These are phyloP conservation scores for Rhizophlyctis rosea DNA, from an alignment of 192 early-diverging fungal genomes.

Conservation along the genomic window DNA sequence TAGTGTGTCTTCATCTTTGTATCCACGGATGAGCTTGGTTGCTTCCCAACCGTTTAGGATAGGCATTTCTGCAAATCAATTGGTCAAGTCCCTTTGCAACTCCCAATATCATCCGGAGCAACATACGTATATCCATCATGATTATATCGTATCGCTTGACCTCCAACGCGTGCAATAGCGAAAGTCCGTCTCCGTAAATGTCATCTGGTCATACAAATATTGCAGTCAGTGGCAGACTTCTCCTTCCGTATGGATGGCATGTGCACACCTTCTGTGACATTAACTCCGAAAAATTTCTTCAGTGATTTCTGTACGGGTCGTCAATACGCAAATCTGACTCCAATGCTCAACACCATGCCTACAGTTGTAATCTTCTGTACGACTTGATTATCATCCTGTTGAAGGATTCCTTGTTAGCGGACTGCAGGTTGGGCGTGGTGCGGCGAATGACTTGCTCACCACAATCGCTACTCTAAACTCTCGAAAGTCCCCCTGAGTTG, in stretches of 20 bases:
- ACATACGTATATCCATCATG: conserved; percentile 23
- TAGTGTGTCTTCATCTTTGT: neutral
- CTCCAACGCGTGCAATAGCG: conserved; percentile 18
- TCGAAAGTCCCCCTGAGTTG: neutral
- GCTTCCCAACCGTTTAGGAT: conserved; percentile 7
- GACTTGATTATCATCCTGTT: conserved; percentile 15
- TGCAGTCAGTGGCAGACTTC: no score
- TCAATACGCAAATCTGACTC: no score
- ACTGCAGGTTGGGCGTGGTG: no score
- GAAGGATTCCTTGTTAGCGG: no score
- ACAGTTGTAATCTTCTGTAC: conserved; percentile 13
- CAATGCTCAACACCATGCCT: no score
- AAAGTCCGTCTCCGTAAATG: conserved; percentile 20
- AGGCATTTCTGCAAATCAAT: conserved; percentile 8
- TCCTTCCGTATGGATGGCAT: no score
- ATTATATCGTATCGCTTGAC: conserved; percentile 20
- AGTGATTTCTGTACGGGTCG: conserved; percentile 26
- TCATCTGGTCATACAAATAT: conserved; percentile 17
- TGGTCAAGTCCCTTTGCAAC: neutral
- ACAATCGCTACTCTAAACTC: conserved; percentile 14
- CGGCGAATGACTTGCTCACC: neutral
- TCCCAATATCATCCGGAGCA: neutral
- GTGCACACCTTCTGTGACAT: conserved; percentile 10
- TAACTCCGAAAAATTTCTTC: conserved; percentile 15
- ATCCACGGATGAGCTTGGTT: conserved; percentile 8